A percentile compares a stretch with the other conserved stretches of the same genome.
Conservation (phyloP, 805 yeast genomes). For the Tetrapisispora arboricola region DNA sequence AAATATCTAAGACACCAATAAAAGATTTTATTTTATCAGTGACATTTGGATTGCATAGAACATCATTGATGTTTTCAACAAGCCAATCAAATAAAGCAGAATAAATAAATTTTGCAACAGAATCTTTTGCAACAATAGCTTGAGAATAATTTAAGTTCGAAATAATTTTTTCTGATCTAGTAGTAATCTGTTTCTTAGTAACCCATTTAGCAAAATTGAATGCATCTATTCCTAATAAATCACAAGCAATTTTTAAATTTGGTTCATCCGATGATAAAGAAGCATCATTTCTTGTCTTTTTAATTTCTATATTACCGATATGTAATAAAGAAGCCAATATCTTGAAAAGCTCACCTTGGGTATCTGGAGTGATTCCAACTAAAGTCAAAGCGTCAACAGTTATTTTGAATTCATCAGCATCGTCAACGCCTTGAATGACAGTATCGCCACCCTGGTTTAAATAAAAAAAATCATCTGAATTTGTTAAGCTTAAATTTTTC, state of each 20-base stretch:
- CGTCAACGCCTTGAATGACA: slow-evolving; percentile 68
- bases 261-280: slow-evolving; percentile 79
- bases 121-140: slow-evolving; percentile 86
- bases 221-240: slow-evolving; percentile 72
- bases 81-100: slow-evolving; percentile 93
- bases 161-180: slow-evolving; percentile 86
- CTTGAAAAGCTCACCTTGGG: slow-evolving; percentile 61
- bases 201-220: slow-evolving; percentile 76
- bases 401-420: slow-evolving; percentile 60
- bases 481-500: slow-evolving; percentile 46
- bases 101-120: slow-evolving; percentile 92
- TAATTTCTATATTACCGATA: slow-evolving; percentile 83
- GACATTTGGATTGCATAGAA: slow-evolving; percentile 68
- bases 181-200: slow-evolving; percentile 80
- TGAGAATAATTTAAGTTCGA: slow-evolving; percentile 74
- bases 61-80: slow-evolving; percentile 71
- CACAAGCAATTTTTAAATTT: slow-evolving; percentile 69
- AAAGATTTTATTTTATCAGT: slow-evolving; percentile 52
- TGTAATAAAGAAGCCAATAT: slow-evolving; percentile 83
- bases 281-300: slow-evolving; percentile 78
- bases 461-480: slow-evolving; percentile 63
- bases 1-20: slow-evolving; percentile 94
- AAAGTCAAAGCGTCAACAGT: slow-evolving; percentile 69
- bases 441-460: slow-evolving; percentile 81
- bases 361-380: slow-evolving; percentile 57